Evolutionary conservation across 2,329 filamentous ascomycete species (phyloP).

Genomic region (Talaromyces sp.): DNA sequence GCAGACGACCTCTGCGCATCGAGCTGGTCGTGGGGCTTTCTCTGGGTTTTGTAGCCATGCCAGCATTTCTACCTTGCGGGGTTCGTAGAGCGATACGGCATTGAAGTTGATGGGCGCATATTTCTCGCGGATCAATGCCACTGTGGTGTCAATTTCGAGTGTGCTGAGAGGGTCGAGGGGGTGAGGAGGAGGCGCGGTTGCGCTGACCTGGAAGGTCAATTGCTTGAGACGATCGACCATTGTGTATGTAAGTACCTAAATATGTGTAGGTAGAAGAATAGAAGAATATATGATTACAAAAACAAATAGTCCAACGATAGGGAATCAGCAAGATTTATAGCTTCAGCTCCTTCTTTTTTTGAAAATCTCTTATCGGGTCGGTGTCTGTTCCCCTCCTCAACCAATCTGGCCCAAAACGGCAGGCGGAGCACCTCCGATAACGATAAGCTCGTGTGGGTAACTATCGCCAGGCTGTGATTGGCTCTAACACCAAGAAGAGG

Average conservation of each 20-base stretch:
- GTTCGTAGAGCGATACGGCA: slow-evolving; percentile 79
- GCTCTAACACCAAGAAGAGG: neutral
- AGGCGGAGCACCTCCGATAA: slow-evolving; percentile 17
- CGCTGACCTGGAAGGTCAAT: slow-evolving; percentile 61
- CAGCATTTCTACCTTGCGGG: slow-evolving; percentile 79
- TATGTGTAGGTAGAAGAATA: neutral
- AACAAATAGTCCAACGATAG: neutral
- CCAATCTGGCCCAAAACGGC: slow-evolving; percentile 8
- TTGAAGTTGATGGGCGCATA: slow-evolving; percentile 78
- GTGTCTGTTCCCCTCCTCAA: slow-evolving; percentile 5
- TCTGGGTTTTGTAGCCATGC: slow-evolving; percentile 70
- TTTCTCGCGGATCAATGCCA: slow-evolving; percentile 66
- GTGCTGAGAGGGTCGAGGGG: slow-evolving; percentile 75
- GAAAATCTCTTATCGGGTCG: neutral
- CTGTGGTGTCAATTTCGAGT: slow-evolving; percentile 70
- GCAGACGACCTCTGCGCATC: slow-evolving; percentile 78
- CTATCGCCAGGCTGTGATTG: neutral
- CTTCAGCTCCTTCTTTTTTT: neutral
- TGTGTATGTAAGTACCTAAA: neutral
- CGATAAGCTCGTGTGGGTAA: slow-evolving; percentile 20
- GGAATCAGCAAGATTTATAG: neutral
- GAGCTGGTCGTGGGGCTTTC: slow-evolving; percentile 60
- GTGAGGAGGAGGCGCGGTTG: slow-evolving; percentile 57
- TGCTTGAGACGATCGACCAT: slow-evolving; percentile 63
- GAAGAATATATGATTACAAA: neutral